phyloP scores from a whole-genome alignment of 176 grass and related monocot species.

The Panicum miliaceum region DNA sequence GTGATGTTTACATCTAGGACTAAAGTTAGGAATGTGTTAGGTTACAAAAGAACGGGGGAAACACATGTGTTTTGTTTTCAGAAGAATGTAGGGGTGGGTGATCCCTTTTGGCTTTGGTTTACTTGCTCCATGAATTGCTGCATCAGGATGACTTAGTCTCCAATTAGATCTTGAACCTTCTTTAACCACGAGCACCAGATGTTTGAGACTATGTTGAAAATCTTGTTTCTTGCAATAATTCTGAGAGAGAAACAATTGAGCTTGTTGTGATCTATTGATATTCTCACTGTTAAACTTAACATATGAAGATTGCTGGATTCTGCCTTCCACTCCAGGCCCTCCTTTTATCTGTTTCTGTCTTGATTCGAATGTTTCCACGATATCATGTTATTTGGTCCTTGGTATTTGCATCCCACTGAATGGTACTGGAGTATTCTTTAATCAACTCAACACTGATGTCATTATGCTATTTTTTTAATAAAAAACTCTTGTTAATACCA shows the following conservation, averaged over 20 bases:
- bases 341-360: background rate
- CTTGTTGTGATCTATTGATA: background rate
- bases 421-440: background rate
- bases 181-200: constrained; percentile 7
- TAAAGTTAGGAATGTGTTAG: constrained; percentile 10
- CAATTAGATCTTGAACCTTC: background rate
- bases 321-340: background rate
- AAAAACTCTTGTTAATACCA: background rate
- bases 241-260: background rate
- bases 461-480: constrained; percentile 11
- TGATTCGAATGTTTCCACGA: background rate
- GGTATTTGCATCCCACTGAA: background rate
- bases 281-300: background rate
- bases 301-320: background rate
- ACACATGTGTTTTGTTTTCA: background rate
- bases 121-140: background rate
- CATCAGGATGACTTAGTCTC: background rate
- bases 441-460: background rate
- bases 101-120: background rate
- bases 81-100: background rate
- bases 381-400: constrained; percentile 3
- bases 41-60: background rate
- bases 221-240: background rate
- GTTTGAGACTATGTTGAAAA: background rate
- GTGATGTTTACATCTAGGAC: background rate